Evolutionary conservation across 805 yeast genomes (phyloP).

Genomic region (Alloascoidea africana): DNA sequence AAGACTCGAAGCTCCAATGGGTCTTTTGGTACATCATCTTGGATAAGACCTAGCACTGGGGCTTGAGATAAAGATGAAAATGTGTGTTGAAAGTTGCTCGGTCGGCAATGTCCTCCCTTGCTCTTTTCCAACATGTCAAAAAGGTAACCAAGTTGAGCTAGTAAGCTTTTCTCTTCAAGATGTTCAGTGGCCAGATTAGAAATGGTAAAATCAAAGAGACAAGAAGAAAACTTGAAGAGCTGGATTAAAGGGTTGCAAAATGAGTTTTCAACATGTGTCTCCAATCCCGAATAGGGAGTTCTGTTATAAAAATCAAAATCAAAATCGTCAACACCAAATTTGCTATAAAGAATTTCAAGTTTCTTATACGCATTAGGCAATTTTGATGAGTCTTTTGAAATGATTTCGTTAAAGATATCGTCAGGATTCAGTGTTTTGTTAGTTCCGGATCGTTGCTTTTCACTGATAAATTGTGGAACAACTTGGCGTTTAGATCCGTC

Average conservation of each 20-base stretch:
- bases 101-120: conserved; percentile 60
- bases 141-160: conserved; percentile 76
- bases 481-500: background rate
- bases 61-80: conserved; percentile 36
- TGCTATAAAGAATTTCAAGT: conserved; percentile 67
- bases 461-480: conserved; percentile 41
- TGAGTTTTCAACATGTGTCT: conserved; percentile 69
- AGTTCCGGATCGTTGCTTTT: conserved; percentile 20
- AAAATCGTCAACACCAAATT: conserved; percentile 87
- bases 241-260: conserved; percentile 70
- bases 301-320: conserved; percentile 77
- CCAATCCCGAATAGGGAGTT: conserved; percentile 71
- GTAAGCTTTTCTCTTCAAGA: conserved; percentile 27
- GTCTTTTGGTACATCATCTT: conserved; percentile 20
- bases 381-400: conserved; percentile 18
- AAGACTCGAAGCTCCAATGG: conserved; percentile 12
- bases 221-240: conserved; percentile 62
- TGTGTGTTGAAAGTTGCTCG: conserved; percentile 59
- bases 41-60: conserved; percentile 32
- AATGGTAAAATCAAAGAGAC: conserved; percentile 50
- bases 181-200: conserved; percentile 39
- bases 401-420: conserved; percentile 10
- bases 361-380: conserved; percentile 67
- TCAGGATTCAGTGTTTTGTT: conserved; percentile 7
- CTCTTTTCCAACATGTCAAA: conserved; percentile 87